Percentiles rank a stretch among this genome's conserved stretches.
These are phyloP conservation scores for Aspergillus fischeri DNA, from an alignment of 2,329 filamentous ascomycete species.

Conservation along the genomic window DNA sequence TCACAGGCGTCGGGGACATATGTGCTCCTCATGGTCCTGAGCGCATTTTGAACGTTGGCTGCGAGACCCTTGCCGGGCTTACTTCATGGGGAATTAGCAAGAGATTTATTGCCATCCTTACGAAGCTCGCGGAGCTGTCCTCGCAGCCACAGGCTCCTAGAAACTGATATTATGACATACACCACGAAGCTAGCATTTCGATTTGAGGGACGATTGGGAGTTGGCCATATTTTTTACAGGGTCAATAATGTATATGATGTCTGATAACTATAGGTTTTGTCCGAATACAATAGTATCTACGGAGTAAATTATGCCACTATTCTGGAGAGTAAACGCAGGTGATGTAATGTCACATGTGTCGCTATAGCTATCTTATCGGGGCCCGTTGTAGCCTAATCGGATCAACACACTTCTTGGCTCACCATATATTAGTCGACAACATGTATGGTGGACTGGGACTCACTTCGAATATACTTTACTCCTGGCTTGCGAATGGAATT, in stretches of 20 bases:
- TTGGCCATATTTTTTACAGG: not conserved
- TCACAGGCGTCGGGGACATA: constrained; percentile 52
- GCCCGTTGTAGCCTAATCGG: constrained; percentile 21
- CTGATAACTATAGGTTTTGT: not conserved
- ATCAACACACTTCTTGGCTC: not conserved
- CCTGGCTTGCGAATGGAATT: not conserved
- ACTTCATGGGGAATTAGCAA: constrained; percentile 36
- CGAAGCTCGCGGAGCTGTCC: constrained; percentile 26
- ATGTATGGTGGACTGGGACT: constrained; percentile 9
- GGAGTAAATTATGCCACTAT: not conserved
- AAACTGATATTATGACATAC: not conserved
- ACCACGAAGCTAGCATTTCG: not conserved
- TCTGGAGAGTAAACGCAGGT: not conserved
- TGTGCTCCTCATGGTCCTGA: constrained; percentile 37
- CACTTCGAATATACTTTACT: not conserved
- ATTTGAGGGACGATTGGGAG: not conserved
- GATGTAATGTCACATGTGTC: constrained; percentile 22
- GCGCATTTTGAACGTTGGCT: constrained; percentile 37
- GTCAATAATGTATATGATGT: not conserved
- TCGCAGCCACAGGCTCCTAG: not conserved
- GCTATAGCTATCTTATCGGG: constrained; percentile 26
- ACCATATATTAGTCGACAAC: constrained; percentile 10
- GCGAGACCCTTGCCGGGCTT: constrained; percentile 32
- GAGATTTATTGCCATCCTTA: constrained; percentile 29
- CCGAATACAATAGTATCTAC: not conserved